Percentiles rank a stretch among this genome's conserved stretches.
Conservation (phyloP, 2,329 filamentous ascomycete genomes). For the Pochonia chlamydosporia region DNA sequence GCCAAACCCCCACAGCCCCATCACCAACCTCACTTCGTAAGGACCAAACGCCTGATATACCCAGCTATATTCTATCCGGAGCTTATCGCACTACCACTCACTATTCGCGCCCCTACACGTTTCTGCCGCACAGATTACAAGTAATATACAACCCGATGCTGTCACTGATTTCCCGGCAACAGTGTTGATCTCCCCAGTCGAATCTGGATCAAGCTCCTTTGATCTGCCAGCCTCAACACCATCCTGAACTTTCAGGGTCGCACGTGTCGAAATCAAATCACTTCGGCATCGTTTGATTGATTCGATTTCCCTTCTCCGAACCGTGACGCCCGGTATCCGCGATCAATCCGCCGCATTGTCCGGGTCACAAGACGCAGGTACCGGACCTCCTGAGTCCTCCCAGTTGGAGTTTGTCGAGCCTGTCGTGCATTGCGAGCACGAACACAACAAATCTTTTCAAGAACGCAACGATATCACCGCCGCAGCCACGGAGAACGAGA, state of each 20-base stretch:
- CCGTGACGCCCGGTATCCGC: constrained; percentile 13
- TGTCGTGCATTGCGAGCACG: constrained; percentile 19
- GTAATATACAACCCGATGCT: neutral
- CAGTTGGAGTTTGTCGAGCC: constrained; percentile 24
- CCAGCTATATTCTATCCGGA: no score
- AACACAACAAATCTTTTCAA: constrained; percentile 14
- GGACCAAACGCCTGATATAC: no score
- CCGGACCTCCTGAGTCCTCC: constrained; percentile 29
- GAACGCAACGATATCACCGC: constrained; percentile 15
- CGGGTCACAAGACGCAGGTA: constrained; percentile 24
- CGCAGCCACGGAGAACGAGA: constrained; percentile 17
- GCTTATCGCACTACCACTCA: no score
- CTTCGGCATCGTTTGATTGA: neutral
- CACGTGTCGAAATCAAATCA: neutral
- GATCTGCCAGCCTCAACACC: neutral
- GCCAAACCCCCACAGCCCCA: no score
- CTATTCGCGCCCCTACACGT: no score
- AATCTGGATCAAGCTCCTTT: neutral
- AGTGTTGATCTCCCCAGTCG: neutral
- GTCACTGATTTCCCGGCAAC: neutral
- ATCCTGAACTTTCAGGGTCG: neutral
- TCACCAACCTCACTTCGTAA: no score
- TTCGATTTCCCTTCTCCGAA: constrained; percentile 1
- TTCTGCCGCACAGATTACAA: no score
- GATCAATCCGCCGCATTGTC: constrained; percentile 32